These are phyloP conservation scores for Cokeromyces recurvatus DNA, from an alignment of 371 early-diverging fungal species.

Conservation along the genomic window DNA sequence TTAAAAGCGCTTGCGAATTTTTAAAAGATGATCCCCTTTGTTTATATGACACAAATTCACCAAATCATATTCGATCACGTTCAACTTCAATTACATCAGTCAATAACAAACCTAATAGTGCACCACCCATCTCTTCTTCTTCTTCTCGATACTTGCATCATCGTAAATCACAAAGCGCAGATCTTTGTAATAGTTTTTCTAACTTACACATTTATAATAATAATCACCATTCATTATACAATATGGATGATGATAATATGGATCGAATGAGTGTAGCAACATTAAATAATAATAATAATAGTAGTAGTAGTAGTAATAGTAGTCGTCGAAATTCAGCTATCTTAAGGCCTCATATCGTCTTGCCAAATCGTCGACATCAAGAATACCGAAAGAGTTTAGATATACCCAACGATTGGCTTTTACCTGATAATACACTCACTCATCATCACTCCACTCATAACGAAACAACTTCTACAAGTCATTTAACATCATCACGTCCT, in stretches of 20 bases:
- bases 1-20: constrained; percentile 51
- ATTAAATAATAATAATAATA: neutral
- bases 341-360: constrained; percentile 32
- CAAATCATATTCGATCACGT: neutral
- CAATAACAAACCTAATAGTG: neutral
- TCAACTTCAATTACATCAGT: neutral
- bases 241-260: no score
- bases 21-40: constrained; percentile 54
- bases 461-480: neutral
- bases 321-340: constrained; percentile 33
- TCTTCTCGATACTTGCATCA: constrained; percentile 16
- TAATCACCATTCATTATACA: no score
- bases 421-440: no score
- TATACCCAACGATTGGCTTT: constrained; percentile 37
- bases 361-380: constrained; percentile 17
- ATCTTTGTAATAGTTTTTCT: no score
- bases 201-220: no score
- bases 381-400: constrained; percentile 34
- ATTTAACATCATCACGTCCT: constrained; percentile 26
- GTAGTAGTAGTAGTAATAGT: constrained; percentile 2
- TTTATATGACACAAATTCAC: constrained; percentile 15
- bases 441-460: constrained; percentile 4
- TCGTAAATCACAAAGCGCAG: no score
- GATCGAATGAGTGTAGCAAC: neutral
- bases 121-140: constrained; percentile 18